Percentiles rank a stretch among this genome's conserved stretches.
phyloP scores from a whole-genome alignment of 1,284 basidiomycete genomes.

The Papiliotrema terrestris region DNA sequence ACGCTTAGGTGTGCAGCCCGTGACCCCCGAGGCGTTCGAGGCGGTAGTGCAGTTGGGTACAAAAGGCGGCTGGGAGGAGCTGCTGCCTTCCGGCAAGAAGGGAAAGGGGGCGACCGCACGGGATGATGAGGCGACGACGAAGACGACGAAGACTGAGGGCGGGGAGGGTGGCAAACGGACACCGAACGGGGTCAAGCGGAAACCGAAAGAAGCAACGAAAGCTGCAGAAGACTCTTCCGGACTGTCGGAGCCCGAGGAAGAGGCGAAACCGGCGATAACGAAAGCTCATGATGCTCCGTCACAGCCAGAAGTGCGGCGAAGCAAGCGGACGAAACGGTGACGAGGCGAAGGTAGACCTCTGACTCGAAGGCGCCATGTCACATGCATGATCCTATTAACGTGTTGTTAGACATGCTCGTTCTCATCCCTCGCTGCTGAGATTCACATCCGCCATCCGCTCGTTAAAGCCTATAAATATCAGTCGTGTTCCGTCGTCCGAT shows the following conservation, averaged over 20 bases:
- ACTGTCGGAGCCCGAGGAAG: conserved; percentile 3
- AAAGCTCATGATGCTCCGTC: not conserved
- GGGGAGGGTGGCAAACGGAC: not conserved
- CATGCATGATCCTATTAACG: not conserved
- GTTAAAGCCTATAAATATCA: not conserved
- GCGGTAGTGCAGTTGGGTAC: conserved; percentile 64
- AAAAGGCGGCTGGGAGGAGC: conserved; percentile 57
- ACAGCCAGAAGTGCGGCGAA: not conserved
- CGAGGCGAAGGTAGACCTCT: not conserved
- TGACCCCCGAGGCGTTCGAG: conserved; percentile 65
- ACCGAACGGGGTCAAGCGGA: not conserved
- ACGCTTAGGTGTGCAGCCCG: conserved; percentile 59
- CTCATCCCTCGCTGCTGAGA: not conserved
- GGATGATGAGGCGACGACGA: not conserved
- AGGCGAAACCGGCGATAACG: not conserved
- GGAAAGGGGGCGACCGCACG: not conserved
- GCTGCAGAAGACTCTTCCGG: not conserved
- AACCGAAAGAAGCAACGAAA: not conserved
- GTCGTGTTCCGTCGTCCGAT: not conserved
- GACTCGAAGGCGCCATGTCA: too few relatives aligned
- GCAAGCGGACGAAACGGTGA: conserved; percentile 13
- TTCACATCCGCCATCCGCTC: not conserved
- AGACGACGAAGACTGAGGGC: not conserved
- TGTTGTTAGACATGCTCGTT: too few relatives aligned
- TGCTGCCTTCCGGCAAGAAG: conserved; percentile 7